Conservation (phyloP, 768 basidiomycete species). For the Cystobasidium tubakii region DNA sequence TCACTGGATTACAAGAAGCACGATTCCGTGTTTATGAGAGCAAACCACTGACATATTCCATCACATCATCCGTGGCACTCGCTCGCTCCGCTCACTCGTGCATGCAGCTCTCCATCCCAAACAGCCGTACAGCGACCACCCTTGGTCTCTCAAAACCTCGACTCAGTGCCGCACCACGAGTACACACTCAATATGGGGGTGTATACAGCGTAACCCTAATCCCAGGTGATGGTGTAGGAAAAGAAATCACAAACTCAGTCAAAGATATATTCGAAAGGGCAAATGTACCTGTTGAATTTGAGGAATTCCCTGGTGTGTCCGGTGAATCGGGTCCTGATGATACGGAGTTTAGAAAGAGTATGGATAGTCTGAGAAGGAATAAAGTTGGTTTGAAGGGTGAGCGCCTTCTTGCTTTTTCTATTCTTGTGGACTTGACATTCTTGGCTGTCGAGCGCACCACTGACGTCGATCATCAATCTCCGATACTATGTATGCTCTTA, state of each 20-base stretch:
- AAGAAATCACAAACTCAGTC: conserved; percentile 94
- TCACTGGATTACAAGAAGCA: no score
- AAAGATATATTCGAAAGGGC: conserved; percentile 97
- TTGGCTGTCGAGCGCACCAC: not conserved
- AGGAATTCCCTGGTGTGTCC: conserved; percentile 57
- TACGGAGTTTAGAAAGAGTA: conserved; percentile 90
- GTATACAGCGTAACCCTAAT: conserved; percentile 66
- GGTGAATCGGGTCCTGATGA: conserved; percentile 92
- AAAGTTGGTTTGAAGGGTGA: conserved; percentile 94
- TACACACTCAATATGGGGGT: conserved; percentile 80
- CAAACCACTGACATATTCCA: no score
- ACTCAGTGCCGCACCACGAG: not conserved
- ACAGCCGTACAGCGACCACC: conserved; percentile 12
- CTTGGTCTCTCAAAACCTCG: not conserved
- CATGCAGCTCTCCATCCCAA: conserved; percentile 11
- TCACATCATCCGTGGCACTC: not conserved
- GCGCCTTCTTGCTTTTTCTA: no score
- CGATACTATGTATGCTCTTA: conserved; percentile 50
- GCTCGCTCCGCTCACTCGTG: not conserved
- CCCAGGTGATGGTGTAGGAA: conserved; percentile 90
- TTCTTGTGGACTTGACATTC: not conserved
- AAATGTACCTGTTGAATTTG: conserved; percentile 86
- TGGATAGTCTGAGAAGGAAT: conserved; percentile 96
- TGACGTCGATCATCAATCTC: not conserved
- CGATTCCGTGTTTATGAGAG: no score